phyloP scores from a whole-genome alignment of 2,329 filamentous ascomycete genomes.

The Acrocalymma vagum region DNA sequence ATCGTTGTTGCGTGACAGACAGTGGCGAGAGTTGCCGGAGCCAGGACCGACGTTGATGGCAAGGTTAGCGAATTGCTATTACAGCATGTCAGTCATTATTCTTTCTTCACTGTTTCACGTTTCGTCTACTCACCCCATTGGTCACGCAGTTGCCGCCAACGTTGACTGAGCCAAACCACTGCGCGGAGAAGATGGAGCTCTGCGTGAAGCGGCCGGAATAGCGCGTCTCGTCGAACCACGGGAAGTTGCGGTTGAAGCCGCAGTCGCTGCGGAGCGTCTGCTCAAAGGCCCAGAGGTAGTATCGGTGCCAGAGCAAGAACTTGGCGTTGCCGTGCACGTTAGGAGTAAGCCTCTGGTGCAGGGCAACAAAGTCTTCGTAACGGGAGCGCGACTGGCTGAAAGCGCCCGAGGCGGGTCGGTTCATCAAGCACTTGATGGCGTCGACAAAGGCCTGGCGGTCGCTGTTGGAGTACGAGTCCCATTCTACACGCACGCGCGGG shows the following conservation, averaged over 20 bases:
- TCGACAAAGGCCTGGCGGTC: constrained; percentile 35
- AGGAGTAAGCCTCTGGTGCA: constrained; percentile 43
- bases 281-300: constrained; percentile 53
- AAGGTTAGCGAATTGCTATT: constrained; percentile 45
- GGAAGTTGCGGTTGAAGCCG: constrained; percentile 49
- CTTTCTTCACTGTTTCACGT: neutral
- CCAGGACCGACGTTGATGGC: constrained; percentile 42
- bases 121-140: constrained; percentile 40
- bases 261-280: constrained; percentile 52
- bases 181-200: constrained; percentile 39
- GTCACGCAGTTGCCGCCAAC: constrained; percentile 37
- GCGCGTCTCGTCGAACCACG: constrained; percentile 48
- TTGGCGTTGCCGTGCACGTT: constrained; percentile 44
- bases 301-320: constrained; percentile 56
- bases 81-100: constrained; percentile 22
- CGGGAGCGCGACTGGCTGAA: constrained; percentile 35
- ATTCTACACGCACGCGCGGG: constrained; percentile 39
- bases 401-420: constrained; percentile 27
- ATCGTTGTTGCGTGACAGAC: constrained; percentile 40
- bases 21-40: constrained; percentile 34
- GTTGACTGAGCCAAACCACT: constrained; percentile 36
- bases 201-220: constrained; percentile 39
- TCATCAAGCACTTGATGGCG: constrained; percentile 39
- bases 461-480: constrained; percentile 34
- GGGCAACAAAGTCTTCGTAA: constrained; percentile 44